Evolutionary conservation across 148 eudicot species (phyloP), one percentile per base, ranked within the genome.

Genomic region (Nepenthes mirabilis): DNA sequence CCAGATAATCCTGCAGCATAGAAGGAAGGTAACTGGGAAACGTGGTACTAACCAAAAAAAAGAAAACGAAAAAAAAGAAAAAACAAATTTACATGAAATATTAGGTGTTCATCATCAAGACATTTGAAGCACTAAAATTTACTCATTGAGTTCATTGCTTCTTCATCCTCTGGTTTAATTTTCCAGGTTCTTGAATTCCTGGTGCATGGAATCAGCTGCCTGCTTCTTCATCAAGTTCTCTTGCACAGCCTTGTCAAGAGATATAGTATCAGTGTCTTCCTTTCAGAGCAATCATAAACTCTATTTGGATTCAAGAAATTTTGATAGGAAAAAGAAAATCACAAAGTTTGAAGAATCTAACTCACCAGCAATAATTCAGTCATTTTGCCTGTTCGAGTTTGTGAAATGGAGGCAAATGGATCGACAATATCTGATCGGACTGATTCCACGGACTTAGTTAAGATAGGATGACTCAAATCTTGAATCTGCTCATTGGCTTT

Each of bases 291-390:
- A 49, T 5, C 2, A 49, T 5, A 2, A 49, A 12, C 52, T 10
- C 52, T 49, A n/a, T 10, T 5, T 49, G 11, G 52, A 49, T 10
- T n/a, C 2, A 2, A 49, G 52, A 49, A 49, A 49, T 5, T 11
- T 49, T 5, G 48, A 58, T 13, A 33, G n/a, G 3, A 45, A 12
- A 34, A 37, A 34, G 37, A 61, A 50, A 52, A 59, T 11, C 52
- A 49, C 11, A 2, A 49, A n/a, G 13, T 40, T 40, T 40, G 4
- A 40, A 36, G 54, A 50, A 5, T 58, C 60, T 58, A 47, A 70
- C 72, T 70, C 75, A 91, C 97, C 87, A 84, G 62, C 64, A 85
- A 72, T 60, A 91, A 78, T 68, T 83, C 94, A 43, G 91, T 88
- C 98, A 93, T 93, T 67, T 86, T 81, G 62, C 98, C 98, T 52